These are phyloP conservation scores for Climacium dendroides DNA, from an alignment of 225 moss, liverwort and hornwort species.

Conservation along the genomic window DNA sequence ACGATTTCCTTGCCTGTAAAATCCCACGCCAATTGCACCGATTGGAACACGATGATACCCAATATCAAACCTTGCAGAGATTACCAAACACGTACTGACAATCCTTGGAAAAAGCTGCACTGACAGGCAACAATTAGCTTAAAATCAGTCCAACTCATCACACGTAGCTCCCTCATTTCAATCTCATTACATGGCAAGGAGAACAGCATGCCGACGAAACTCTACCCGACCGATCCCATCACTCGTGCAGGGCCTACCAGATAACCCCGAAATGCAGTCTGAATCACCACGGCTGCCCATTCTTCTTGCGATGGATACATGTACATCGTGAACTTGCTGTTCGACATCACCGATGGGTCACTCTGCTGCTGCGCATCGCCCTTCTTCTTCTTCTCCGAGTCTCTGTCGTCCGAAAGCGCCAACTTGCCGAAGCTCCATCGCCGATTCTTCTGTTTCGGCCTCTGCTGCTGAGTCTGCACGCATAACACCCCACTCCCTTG, in stretches of 20 bases:
- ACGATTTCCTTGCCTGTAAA: constrained; percentile 31
- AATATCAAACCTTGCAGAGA: background rate
- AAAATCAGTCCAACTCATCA: background rate
- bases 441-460: constrained; percentile 50
- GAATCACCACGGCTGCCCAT: constrained; percentile 90
- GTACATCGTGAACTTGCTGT: constrained; percentile 32
- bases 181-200: background rate
- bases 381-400: constrained; percentile 52
- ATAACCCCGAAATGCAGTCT: constrained; percentile 95
- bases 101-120: background rate
- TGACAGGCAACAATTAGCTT: background rate
- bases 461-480: constrained; percentile 35
- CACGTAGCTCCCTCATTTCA: background rate
- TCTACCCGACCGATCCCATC: background rate
- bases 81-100: background rate
- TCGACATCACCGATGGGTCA: constrained; percentile 9
- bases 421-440: constrained; percentile 92
- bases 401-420: constrained; percentile 35
- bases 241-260: constrained; percentile 32
- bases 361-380: constrained; percentile 32
- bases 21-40: background rate
- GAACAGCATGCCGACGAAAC: background rate
- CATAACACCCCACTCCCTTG: background rate
- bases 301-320: constrained; percentile 69
- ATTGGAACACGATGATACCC: background rate